Percentiles rank a stretch among this genome's conserved stretches.
Evolutionary conservation across 139 green algal species (phyloP).

Genomic region (Micractinium conductrix): DNA sequence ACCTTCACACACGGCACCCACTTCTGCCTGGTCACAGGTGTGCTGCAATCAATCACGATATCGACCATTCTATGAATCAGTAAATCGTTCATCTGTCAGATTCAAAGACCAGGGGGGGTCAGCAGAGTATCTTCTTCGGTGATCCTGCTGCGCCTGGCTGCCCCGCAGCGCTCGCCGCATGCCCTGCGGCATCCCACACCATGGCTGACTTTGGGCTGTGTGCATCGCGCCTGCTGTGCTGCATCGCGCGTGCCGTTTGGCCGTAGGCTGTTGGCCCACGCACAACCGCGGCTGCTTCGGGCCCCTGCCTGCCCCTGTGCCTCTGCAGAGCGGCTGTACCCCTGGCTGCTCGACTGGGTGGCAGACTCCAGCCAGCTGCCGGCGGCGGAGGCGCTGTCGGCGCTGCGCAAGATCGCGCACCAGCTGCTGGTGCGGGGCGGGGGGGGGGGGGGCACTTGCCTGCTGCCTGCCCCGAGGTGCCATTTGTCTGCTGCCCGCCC

Average conservation of each 20-base stretch:
- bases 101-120: too few relatives aligned
- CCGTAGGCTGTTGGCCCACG: too few relatives aligned
- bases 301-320: neutral
- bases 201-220: too few relatives aligned
- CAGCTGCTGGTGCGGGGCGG: conserved; percentile 50
- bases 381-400: neutral
- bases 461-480: too few relatives aligned
- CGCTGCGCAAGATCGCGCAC: conserved; percentile 47
- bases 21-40: conserved; percentile 44
- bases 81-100: too few relatives aligned
- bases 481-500: too few relatives aligned
- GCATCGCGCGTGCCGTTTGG: too few relatives aligned
- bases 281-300: too few relatives aligned
- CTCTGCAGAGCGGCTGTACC: conserved; percentile 50
- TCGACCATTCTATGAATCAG: neutral
- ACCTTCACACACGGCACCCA: conserved; percentile 49
- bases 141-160: neutral
- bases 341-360: conserved; percentile 55
- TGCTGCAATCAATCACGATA: neutral
- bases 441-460: neutral
- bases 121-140: neutral
- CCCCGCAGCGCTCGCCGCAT: neutral
- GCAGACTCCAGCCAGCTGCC: conserved; percentile 17
- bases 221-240: too few relatives aligned
- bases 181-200: neutral